Conservation (phyloP, 1,139 yeast species). For the Pneumocystis oryctolagi region DNA sequence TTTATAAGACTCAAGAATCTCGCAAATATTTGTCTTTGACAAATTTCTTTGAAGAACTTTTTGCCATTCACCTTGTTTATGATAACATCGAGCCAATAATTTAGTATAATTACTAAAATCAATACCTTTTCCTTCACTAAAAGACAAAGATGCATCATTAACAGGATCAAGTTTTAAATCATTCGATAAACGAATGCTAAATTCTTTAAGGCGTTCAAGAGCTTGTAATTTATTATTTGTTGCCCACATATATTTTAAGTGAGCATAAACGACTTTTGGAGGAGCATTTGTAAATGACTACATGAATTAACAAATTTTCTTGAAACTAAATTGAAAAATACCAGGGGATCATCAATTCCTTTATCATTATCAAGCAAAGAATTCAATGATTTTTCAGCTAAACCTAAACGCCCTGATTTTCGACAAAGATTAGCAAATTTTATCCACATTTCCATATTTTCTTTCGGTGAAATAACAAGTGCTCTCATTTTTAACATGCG, state of each 20-base stretch:
- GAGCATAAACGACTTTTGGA: slow-evolving; percentile 94
- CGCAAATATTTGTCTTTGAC: slow-evolving; percentile 49
- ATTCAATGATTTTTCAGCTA: slow-evolving; percentile 84
- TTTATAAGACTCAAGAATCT: slow-evolving; percentile 76
- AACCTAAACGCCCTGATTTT: slow-evolving; percentile 77
- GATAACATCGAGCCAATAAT: slow-evolving; percentile 78
- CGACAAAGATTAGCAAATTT: slow-evolving; percentile 92
- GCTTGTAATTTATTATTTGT: slow-evolving; percentile 83
- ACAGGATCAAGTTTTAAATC: slow-evolving; percentile 59
- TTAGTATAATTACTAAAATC: slow-evolving; percentile 39
- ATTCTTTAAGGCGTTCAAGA: slow-evolving; percentile 66
- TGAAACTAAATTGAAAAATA: background rate
- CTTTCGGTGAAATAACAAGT: slow-evolving; percentile 83
- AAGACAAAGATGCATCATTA: slow-evolving; percentile 8
- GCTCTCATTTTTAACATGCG: slow-evolving; percentile 88
- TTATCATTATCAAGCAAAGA: slow-evolving; percentile 40
- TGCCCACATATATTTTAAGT: slow-evolving; percentile 93
- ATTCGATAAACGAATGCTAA: slow-evolving; percentile 79
- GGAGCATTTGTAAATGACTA: slow-evolving; percentile 36
- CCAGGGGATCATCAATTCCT: slow-evolving; percentile 21
- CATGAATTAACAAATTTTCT: background rate
- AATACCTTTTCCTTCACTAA: background rate
- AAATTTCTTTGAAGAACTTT: slow-evolving; percentile 63
- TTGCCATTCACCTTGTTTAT: slow-evolving; percentile 98
- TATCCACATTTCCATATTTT: slow-evolving; percentile 97